Evolutionary conservation across 148 eudicot species (phyloP), one percentile per base, ranked within the genome.

Genomic region (Vaccinium corymbosum): DNA sequence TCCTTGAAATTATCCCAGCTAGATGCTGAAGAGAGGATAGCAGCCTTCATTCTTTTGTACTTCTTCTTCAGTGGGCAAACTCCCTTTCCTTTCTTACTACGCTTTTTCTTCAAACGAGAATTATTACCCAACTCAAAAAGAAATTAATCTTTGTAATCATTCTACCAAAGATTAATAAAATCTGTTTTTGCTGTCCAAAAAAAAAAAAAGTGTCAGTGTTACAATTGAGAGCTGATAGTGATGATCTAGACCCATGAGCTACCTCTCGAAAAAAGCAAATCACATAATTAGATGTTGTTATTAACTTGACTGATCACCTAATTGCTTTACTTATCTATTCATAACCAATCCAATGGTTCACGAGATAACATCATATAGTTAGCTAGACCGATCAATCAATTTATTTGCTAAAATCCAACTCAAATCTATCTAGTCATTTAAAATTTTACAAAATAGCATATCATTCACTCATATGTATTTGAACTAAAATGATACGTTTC

Each of bases 271-370:
- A 80, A 57, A 38, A 5, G 25, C 82, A 62, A 62, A 49, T 64
- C 76, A 46, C 56, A 81, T 81, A 42, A 64, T 81, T 81, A 81
- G 57, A 48, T 42, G 32, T 49, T 66, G 75, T 49, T 49, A 49
- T 22, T 29, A 68, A 29, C 13, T 29, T 27, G 73, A 68, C 42
- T 4, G 73, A 29, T 29, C 38, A 68, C 73, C 73, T 68, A 68
- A 68, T 68, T 13, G 17, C 17, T 68, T 27, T 68, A 42, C 42
- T 68, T 68, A 68, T 68, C 42, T 27, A 4, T 29, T 13, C 29
- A 29, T 29, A 68, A 42, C 73, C 42, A 68, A 0, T 42, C 46
- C 6, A 42, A 22, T 64, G 22, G 70, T n/a, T 64, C 22, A 9
- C 10, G 4, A 64, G 71, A 64, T 25, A 64, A 64, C 71, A 64